Evolutionary conservation across 768 basidiomycete species (phyloP), one percentile per base, ranked within the genome.

Genomic region (Pisolithus tinctorius): DNA sequence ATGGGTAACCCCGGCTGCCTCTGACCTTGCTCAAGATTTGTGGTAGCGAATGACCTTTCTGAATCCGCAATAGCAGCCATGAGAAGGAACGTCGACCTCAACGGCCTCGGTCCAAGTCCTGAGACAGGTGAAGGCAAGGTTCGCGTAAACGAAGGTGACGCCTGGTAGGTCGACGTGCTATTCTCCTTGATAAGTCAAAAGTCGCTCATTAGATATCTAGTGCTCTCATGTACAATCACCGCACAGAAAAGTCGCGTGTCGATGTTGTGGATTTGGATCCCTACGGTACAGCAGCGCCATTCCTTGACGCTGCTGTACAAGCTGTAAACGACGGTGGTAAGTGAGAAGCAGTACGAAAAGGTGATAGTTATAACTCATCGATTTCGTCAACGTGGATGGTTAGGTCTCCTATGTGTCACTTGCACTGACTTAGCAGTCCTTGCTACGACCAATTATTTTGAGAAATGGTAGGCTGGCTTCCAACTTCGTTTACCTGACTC

Each of bases 201-300:
- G 8, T 43, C 4, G 7, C 29, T 45, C 9, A 44, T 45, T n/a
- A 38, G 39, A 6, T 9, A 3, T 45, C 14, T 45, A 96, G 94
- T 61, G 77, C 87, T 3, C 71, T 93, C 47, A 93, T 99, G 90
- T 98, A 96, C 63, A 78, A 77, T 44, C 93, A 93, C 62, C 84
- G 93, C 37, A 74, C 81, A 27, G 83, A 84, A 47, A 77, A 74
- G 43, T 69, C 75, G 10, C 81, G 85, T 2, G 93, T 97, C 17
- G 94, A 98, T 56, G 90, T 90, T 27, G 84, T 99, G n/a, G 96
- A 99, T 65, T 78, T 99, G 26, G 96, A 99, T 65, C 96, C 96
- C 0, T 99, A 98, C 61, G 96, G 96, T 1, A 95, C 93, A 8
- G 96, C 96, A 0, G 87, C 93, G 4, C 96, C 95, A 2, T 99